Evolutionary conservation across 495 filamentous ascomycete genomes (phyloP), one percentile per base, ranked within the genome.

Genomic region (Aspergillus kassunensis): DNA sequence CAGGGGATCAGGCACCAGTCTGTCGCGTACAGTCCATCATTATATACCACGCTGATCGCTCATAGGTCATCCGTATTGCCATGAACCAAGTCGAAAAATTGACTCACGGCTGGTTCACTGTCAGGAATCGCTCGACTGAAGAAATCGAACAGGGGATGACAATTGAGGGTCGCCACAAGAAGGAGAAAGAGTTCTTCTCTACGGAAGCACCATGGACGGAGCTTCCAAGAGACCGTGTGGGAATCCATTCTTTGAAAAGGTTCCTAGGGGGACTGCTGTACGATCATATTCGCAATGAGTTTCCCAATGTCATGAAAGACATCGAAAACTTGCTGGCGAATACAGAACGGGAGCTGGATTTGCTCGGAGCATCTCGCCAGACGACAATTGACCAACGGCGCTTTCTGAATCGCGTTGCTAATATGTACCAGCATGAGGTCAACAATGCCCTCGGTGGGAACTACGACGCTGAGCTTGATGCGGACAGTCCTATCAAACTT

Each of bases 31-130:
- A 27, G 13, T 15, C 9, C 24, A 10, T 23, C 6, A 20, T 40
- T 19, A 18, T 10, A 27, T 4, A 15, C 6, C 16, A 27, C 5
- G 21, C 39, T 52, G 27, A 56, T 29, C 1, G 4, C 9, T n/a
- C 9, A 12, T 19, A 65, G 31, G 50, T 70, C 21, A 59, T 72
- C 1, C 39, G 60, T 15, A 59, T 67, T 19, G 63, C 63, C 10
- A 31, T 60, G 29, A 68, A 69, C 44, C 55, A 56, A 44, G 54
- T 67, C 31, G 62, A 64, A 3, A 33, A 63, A 20, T 62, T 78
- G 8, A 71, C 59, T 2, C 71, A 78, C 27, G 78, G 80, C 11
- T 83, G 76, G 70, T 80, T 71, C 51, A 63, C 77, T 8, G 72
- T 83, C 0, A 69, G 64, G 9, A 84, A 82, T 44, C 76, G 69